These are phyloP conservation scores for Dissophora ornata DNA, from an alignment of 192 early-diverging fungal species.

Conservation along the genomic window DNA sequence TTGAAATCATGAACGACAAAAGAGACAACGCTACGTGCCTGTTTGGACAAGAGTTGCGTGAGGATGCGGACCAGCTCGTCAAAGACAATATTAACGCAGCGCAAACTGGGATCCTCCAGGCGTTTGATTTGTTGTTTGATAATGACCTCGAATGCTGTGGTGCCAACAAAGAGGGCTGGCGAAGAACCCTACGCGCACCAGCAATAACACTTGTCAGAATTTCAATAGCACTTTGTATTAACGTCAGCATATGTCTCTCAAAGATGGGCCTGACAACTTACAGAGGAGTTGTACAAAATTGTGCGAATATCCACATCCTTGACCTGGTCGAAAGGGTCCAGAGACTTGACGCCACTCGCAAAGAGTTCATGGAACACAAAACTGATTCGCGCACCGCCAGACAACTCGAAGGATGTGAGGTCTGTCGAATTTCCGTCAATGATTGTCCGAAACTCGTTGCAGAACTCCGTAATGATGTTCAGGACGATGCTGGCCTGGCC, in stretches of 20 bases:
- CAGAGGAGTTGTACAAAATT: conserved; percentile 98
- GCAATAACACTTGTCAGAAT: too few species aligned
- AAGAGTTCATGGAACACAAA: conserved; percentile 99
- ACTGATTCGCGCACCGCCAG: conserved; percentile 97
- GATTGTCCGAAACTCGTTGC: conserved; percentile 93
- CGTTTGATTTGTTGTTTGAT: conserved; percentile 99
- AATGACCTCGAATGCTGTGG: conserved; percentile 98
- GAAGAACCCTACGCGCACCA: conserved; percentile 87
- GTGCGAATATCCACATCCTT: conserved; percentile 99
- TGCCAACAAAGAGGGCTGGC: conserved; percentile 97
- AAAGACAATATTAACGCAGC: conserved; percentile 95
- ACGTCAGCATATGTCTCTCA: too few species aligned
- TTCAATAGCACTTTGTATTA: too few species aligned
- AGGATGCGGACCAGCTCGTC: conserved; percentile 99
- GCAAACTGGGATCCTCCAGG: conserved; percentile 96
- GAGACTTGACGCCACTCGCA: conserved; percentile 86
- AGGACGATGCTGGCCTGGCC: conserved; percentile 89
- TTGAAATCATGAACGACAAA: too few species aligned
- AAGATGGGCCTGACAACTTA: too few species aligned
- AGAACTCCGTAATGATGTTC: conserved; percentile 99
- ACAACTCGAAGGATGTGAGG: conserved; percentile 93
- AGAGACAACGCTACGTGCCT: conserved; percentile 38
- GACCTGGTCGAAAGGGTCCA: conserved; percentile 99
- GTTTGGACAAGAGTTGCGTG: conserved; percentile 90
- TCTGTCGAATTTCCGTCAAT: conserved; percentile 98